Percentiles rank a stretch among this genome's conserved stretches.
phyloP scores from a whole-genome alignment of 768 basidiomycete species.

The Mycena galericulata region DNA sequence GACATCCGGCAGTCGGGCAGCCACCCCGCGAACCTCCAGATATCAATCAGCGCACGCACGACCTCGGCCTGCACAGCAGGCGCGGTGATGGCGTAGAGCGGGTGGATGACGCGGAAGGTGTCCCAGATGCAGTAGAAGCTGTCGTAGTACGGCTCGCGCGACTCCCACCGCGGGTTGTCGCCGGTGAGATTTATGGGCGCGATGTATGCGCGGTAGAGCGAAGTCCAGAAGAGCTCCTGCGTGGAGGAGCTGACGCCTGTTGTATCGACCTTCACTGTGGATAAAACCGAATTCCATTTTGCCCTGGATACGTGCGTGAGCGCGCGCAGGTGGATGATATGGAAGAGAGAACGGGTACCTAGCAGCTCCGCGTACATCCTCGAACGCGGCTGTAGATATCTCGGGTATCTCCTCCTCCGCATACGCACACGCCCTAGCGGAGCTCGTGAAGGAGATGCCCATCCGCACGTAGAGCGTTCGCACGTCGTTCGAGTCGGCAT shows the following conservation, averaged over 20 bases:
- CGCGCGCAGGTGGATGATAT: neutral
- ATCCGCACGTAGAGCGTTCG: conserved; percentile 51
- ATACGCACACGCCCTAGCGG: conserved; percentile 56
- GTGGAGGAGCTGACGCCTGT: conserved; percentile 24
- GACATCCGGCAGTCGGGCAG: conserved; percentile 45
- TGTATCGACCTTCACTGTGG: conserved; percentile 27
- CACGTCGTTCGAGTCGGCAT: conserved; percentile 33
- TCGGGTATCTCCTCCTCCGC: conserved; percentile 52
- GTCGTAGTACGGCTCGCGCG: conserved; percentile 40
- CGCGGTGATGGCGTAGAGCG: conserved; percentile 33
- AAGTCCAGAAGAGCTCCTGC: conserved; percentile 28
- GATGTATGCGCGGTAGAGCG: conserved; percentile 39
- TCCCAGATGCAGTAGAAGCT: conserved; percentile 43
- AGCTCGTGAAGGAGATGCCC: conserved; percentile 56
- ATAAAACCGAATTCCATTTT: conserved; percentile 29
- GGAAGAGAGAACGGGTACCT: conserved; percentile 5
- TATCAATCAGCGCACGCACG: conserved; percentile 40
- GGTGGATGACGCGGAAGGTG: conserved; percentile 33
- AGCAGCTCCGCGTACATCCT: conserved; percentile 13
- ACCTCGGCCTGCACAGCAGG: conserved; percentile 35
- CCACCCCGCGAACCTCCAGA: conserved; percentile 39
- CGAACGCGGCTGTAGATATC: conserved; percentile 19
- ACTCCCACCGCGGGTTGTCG: conserved; percentile 42
- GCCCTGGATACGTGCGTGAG: conserved; percentile 22
- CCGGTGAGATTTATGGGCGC: conserved; percentile 41